These are phyloP conservation scores for Vachellia collinsii DNA, from an alignment of 306 rosid species.

Conservation along the genomic window DNA sequence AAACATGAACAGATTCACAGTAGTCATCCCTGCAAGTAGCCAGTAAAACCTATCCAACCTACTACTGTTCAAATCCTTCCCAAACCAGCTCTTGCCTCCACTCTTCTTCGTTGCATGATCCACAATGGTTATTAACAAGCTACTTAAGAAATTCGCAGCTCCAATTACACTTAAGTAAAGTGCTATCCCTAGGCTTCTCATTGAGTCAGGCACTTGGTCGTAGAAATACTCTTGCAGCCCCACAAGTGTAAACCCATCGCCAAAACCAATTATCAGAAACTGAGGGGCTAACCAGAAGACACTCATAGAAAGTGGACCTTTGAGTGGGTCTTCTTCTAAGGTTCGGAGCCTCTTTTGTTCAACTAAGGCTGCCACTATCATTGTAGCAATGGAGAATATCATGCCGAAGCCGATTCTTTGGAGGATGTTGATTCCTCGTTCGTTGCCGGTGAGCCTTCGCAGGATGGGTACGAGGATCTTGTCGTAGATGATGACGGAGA, in stretches of 20 bases:
- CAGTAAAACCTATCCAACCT: constrained; percentile 85
- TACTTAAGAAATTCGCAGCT: constrained; percentile 74
- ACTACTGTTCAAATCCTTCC: constrained; percentile 74
- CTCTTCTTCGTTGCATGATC: constrained; percentile 55
- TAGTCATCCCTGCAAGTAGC: constrained; percentile 64
- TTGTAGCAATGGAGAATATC: constrained; percentile 58
- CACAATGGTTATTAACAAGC: constrained; percentile 64
- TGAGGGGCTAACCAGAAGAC: constrained; percentile 91
- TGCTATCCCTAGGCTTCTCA: constrained; percentile 91
- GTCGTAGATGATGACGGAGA: constrained; percentile 73
- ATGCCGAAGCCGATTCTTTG: constrained; percentile 89
- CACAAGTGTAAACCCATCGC: constrained; percentile 81
- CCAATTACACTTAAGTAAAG: constrained; percentile 79
- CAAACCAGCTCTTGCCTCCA: constrained; percentile 80
- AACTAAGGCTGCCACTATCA: constrained; percentile 69
- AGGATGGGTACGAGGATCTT: constrained; percentile 69
- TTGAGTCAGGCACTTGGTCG: constrained; percentile 92
- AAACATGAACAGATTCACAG: constrained; percentile 59
- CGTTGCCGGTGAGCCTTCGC: constrained; percentile 64
- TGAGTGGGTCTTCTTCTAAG: constrained; percentile 4
- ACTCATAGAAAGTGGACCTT: constrained; percentile 49
- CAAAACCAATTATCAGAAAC: constrained; percentile 75
- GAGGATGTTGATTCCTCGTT: constrained; percentile 88
- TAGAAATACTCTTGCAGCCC: constrained; percentile 91
- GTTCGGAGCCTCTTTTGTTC: constrained; percentile 60